phyloP scores from a whole-genome alignment of 495 filamentous ascomycete genomes.

The Extremus antarcticus region DNA sequence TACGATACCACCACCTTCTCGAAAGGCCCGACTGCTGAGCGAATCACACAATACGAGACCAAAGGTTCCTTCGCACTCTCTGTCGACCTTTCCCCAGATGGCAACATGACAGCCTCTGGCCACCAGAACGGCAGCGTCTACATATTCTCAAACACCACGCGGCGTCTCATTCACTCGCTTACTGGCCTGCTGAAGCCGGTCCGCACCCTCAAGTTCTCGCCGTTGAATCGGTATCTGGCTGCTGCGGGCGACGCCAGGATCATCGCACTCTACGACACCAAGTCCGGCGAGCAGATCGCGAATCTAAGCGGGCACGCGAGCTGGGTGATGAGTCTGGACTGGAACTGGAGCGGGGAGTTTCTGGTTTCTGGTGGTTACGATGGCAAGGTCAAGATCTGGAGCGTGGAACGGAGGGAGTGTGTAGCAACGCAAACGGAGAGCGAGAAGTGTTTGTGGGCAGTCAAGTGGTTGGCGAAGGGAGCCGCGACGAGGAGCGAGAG shows the following conservation, averaged over 20 bases:
- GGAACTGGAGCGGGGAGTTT: slow-evolving; percentile 90
- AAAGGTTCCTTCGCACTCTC: slow-evolving; percentile 82
- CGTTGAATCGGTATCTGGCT: slow-evolving; percentile 69
- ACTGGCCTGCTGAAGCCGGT: slow-evolving; percentile 78
- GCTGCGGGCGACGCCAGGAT: slow-evolving; percentile 84
- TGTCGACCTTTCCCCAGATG: slow-evolving; percentile 75
- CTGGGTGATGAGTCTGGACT: slow-evolving; percentile 83
- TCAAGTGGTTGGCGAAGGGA: slow-evolving; percentile 75
- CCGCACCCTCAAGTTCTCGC: slow-evolving; percentile 75
- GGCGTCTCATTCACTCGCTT: slow-evolving; percentile 74
- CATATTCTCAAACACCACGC: slow-evolving; percentile 85
- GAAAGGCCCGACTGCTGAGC: slow-evolving; percentile 28
- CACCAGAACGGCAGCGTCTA: slow-evolving; percentile 92
- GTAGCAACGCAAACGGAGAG: slow-evolving; percentile 91
- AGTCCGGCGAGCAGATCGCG: slow-evolving; percentile 82
- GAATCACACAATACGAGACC: slow-evolving; percentile 75
- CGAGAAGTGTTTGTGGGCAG: slow-evolving; percentile 75
- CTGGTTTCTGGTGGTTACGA: slow-evolving; percentile 70
- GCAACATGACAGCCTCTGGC: slow-evolving; percentile 75
- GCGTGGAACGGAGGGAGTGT: slow-evolving; percentile 65
- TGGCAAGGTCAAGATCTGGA: slow-evolving; percentile 93
- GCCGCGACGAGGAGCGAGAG: slow-evolving; percentile 55
- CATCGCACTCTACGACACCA: slow-evolving; percentile 83
- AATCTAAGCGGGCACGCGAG: slow-evolving; percentile 68
- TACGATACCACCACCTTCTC: slow-evolving; percentile 57